These are phyloP conservation scores for Nidula microcarpa DNA, from an alignment of 768 basidiomycete genomes.

Conservation along the genomic window DNA sequence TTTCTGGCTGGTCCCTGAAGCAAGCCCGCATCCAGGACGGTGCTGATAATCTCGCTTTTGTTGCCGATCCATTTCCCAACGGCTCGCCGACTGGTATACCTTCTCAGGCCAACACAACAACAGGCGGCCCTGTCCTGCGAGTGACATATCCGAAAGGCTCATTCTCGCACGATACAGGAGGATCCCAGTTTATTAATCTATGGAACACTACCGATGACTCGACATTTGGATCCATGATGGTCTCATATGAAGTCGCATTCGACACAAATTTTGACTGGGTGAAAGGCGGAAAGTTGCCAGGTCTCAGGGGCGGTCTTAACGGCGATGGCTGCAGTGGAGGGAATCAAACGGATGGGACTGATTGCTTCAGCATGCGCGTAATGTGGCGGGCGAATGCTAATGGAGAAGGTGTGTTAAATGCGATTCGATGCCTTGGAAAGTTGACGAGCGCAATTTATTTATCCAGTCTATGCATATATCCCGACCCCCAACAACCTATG, in stretches of 20 bases:
- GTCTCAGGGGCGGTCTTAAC: conserved; percentile 65
- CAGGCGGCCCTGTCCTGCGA: conserved; percentile 45
- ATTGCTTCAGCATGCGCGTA: conserved; percentile 70
- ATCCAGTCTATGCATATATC: conserved; percentile 77
- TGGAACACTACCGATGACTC: conserved; percentile 63
- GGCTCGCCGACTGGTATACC: conserved; percentile 29
- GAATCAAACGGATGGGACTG: conserved; percentile 52
- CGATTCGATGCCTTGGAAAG: neutral
- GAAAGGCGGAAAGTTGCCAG: conserved; percentile 75
- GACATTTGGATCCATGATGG: conserved; percentile 61
- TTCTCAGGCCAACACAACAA: conserved; percentile 12
- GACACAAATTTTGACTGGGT: conserved; percentile 65
- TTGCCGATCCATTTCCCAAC: conserved; percentile 63
- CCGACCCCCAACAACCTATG: conserved; percentile 63
- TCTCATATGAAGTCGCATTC: conserved; percentile 76
- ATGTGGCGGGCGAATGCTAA: conserved; percentile 71
- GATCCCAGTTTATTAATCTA: conserved; percentile 63
- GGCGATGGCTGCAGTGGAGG: conserved; percentile 70
- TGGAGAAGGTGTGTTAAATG: conserved; percentile 59
- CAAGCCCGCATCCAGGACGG: conserved; percentile 62
- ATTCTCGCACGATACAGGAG: conserved; percentile 58
- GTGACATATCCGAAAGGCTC: conserved; percentile 63
- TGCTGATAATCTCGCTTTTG: conserved; percentile 53
- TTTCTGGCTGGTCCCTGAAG: conserved; percentile 57
- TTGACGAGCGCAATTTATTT: conserved; percentile 3